These are phyloP conservation scores for Bondarzewia mesenterica DNA, from an alignment of 1,284 basidiomycete species.

Conservation along the genomic window DNA sequence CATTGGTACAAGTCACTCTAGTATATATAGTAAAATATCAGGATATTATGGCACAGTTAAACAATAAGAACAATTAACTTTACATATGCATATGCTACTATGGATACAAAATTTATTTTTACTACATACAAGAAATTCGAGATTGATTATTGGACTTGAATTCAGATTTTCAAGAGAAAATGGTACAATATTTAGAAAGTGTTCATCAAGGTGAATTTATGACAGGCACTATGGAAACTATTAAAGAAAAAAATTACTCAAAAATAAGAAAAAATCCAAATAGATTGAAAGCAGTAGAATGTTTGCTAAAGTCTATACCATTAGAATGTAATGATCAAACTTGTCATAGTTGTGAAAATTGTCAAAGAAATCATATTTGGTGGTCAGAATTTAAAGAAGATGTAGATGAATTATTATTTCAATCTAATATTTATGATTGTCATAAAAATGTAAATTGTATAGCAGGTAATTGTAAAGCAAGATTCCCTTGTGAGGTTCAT, in stretches of 20 bases:
- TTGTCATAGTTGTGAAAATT: no score
- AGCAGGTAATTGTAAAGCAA: neutral
- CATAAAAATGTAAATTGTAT: no score
- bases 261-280: no score
- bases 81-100: constrained; percentile 13
- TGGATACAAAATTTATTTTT: constrained; percentile 20
- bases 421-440: no score
- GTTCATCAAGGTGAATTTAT: constrained; percentile 11
- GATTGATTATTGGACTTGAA: constrained; percentile 14
- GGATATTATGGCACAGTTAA: constrained; percentile 2
- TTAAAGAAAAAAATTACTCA: no score
- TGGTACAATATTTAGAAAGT: constrained; percentile 14
- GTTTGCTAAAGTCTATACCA: no score
- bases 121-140: constrained; percentile 20
- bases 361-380: no score
- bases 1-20: neutral
- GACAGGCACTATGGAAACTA: no score
- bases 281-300: no score
- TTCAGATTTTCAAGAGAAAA: constrained; percentile 10
- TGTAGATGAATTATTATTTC: no score
- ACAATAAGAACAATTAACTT: neutral
- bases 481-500: neutral
- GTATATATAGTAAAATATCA: neutral
- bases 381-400: no score
- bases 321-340: no score